A percentile compares a stretch with the other conserved stretches of the same genome.
phyloP scores from a whole-genome alignment of 2,329 filamentous ascomycete species.

The Cladosporium sphaerospermum region DNA sequence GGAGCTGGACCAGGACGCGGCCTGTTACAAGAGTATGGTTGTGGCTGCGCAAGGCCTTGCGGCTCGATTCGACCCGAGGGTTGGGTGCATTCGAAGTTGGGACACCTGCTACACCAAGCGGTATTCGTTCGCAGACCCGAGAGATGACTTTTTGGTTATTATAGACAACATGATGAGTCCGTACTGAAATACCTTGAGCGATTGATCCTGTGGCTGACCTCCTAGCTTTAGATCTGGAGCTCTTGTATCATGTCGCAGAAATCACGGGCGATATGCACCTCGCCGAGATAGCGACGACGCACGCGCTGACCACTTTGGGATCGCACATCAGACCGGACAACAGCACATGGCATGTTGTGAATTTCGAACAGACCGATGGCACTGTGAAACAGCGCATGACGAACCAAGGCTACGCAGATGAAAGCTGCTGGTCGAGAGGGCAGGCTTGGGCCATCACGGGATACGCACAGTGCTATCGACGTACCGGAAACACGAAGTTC shows the following conservation, averaged over 20 bases:
- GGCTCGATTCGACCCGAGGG: slow-evolving; percentile 36
- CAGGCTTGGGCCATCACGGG: slow-evolving; percentile 47
- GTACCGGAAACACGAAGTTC: slow-evolving; percentile 40
- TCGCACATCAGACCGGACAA: slow-evolving; percentile 31
- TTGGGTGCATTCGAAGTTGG: slow-evolving; percentile 46
- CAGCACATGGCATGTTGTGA: slow-evolving; percentile 40
- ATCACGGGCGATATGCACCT: neutral
- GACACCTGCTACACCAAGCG: slow-evolving; percentile 36
- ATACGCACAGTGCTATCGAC: slow-evolving; percentile 43
- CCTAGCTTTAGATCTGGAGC: neutral
- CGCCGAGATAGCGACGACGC: slow-evolving; percentile 31
- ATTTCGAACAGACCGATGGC: slow-evolving; percentile 41
- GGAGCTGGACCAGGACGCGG: slow-evolving; percentile 38
- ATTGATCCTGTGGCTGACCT: slow-evolving; percentile 19
- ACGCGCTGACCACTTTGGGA: slow-evolving; percentile 33
- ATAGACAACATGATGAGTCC: slow-evolving; percentile 36
- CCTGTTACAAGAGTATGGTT: slow-evolving; percentile 38
- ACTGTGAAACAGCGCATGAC: slow-evolving; percentile 42
- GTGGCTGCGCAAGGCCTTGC: slow-evolving; percentile 41
- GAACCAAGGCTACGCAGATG: slow-evolving; percentile 42
- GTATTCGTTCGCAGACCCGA: slow-evolving; percentile 32
- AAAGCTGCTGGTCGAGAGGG: slow-evolving; percentile 43
- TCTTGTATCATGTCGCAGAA: neutral
- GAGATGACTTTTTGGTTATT: slow-evolving; percentile 36
- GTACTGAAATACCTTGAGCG: too few species aligned